Evolutionary conservation across 345 rosid species (phyloP).

Genomic region (Sisymbrium altissimum): DNA sequence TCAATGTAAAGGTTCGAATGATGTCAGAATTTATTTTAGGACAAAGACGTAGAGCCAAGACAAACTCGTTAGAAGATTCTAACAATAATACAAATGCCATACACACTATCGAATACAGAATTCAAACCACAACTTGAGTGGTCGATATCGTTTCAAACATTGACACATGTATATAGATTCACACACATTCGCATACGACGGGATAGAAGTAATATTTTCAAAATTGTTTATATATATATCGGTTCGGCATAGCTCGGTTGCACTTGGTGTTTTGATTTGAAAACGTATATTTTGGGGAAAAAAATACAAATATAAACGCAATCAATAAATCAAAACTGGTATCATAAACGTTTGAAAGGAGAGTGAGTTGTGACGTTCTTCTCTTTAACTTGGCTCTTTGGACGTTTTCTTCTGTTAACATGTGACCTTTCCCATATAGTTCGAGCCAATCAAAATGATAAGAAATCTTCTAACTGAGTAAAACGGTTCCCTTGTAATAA

Average conservation of each 20-base stretch:
- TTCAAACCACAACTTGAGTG: neutral
- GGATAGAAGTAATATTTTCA: no score
- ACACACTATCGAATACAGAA: neutral
- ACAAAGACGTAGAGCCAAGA: neutral
- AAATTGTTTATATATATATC: neutral
- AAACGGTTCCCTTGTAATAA: neutral
- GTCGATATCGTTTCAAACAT: neutral
- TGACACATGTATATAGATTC: no score
- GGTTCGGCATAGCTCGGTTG: neutral
- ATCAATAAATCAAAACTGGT: neutral
- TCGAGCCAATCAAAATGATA: conserved; percentile 18
- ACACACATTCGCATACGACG: no score
- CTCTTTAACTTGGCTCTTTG: conserved; percentile 14
- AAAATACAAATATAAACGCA: no score
- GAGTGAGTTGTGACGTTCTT: neutral
- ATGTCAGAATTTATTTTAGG: neutral
- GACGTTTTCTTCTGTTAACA: conserved; percentile 4
- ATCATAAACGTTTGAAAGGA: neutral
- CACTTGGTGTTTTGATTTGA: neutral
- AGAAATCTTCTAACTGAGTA: neutral
- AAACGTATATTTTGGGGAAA: no score
- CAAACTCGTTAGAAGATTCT: neutral
- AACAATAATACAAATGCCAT: neutral
- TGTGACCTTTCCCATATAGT: conserved; percentile 19
- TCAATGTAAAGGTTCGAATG: neutral